Conservation (phyloP, 2,329 filamentous ascomycete species). For the Curvularia eragrostidis region DNA sequence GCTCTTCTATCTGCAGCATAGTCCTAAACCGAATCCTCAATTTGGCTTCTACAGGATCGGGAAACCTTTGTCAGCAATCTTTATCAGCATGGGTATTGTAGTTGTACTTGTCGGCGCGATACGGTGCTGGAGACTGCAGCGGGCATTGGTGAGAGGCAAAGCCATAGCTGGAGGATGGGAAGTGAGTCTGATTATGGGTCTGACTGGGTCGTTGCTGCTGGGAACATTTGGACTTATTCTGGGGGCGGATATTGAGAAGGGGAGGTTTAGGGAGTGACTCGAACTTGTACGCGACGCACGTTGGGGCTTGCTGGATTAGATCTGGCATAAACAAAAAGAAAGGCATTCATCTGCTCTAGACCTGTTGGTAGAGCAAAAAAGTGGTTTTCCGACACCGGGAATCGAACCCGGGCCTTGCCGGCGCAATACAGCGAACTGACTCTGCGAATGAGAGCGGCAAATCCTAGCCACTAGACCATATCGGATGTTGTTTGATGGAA, state of each 20-base stretch:
- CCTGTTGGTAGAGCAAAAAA: too few relatives aligned
- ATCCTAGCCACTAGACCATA: too few relatives aligned
- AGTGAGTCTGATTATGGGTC: constrained; percentile 56
- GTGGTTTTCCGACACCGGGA: neutral
- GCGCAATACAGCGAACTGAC: too few relatives aligned
- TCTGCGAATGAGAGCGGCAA: too few relatives aligned
- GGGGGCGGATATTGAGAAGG: constrained; percentile 28
- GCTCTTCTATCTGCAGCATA: constrained; percentile 67
- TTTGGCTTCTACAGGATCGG: constrained; percentile 69
- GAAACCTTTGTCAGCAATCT: constrained; percentile 62
- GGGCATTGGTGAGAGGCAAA: constrained; percentile 64
- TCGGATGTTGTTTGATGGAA: too few relatives aligned
- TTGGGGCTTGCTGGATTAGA: too few relatives aligned
- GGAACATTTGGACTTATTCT: constrained; percentile 29
- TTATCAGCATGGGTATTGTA: constrained; percentile 58
- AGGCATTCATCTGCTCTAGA: too few relatives aligned
- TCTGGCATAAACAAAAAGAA: too few relatives aligned
- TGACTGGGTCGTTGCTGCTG: constrained; percentile 48
- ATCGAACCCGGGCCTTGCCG: neutral
- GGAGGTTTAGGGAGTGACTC: constrained; percentile 8
- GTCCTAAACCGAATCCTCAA: constrained; percentile 50
- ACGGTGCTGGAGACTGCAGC: constrained; percentile 68
- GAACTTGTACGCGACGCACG: too few relatives aligned
- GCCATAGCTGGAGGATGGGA: constrained; percentile 67
- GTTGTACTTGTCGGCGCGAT: constrained; percentile 62